Conservation (phyloP, 805 yeast species). For the Kodamaea kakaduensis region DNA sequence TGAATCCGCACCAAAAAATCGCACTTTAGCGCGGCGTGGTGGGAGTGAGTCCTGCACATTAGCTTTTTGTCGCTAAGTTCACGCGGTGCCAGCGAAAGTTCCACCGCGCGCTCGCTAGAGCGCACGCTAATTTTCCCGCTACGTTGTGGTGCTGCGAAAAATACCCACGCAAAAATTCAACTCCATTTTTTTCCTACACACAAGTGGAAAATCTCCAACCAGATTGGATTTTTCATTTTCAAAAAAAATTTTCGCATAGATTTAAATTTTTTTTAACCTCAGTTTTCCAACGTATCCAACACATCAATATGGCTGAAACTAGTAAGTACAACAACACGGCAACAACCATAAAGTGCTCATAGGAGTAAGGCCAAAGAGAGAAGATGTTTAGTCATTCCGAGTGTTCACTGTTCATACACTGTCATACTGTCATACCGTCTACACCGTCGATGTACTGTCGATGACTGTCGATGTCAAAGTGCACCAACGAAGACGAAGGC, state of each 20-base stretch:
- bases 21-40: too few relatives aligned
- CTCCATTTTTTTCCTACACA: slow-evolving; percentile 4
- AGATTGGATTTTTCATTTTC: slow-evolving; percentile 4
- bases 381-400: too few relatives aligned
- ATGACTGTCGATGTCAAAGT: too few relatives aligned
- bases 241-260: slow-evolving; percentile 13
- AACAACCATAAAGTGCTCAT: background rate
- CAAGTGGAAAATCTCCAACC: slow-evolving; percentile 1
- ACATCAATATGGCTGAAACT: slow-evolving; percentile 33
- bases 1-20: background rate
- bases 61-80: background rate
- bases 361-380: too few relatives aligned
- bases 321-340: slow-evolving; percentile 23
- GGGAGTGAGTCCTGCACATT: too few relatives aligned
- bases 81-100: background rate
- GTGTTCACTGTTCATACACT: too few relatives aligned
- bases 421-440: too few relatives aligned
- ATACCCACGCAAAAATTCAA: background rate
- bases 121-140: background rate
- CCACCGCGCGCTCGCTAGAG: background rate
- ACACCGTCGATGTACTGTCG: too few relatives aligned
- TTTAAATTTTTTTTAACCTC: slow-evolving; percentile 10
- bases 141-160: too few relatives aligned
- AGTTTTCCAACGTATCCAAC: slow-evolving; percentile 9
- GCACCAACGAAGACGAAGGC: background rate